Evolutionary conservation across 257 asterid genomes (phyloP), one percentile per base, ranked within the genome.

Genomic region (Dorcoceras hygrometricum): DNA sequence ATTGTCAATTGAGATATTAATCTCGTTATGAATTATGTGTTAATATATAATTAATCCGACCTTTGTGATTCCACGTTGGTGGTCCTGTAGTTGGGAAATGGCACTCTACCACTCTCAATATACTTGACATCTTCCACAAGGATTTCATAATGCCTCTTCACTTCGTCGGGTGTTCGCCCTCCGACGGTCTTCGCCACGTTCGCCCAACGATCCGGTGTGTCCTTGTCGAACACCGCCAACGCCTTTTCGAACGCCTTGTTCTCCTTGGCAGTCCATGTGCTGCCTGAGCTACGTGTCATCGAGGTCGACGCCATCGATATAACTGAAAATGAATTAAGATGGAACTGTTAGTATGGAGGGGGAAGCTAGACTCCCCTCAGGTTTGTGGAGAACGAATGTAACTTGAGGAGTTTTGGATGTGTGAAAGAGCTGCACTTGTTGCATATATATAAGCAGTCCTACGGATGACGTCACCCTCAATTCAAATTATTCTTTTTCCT

Each of bases 231-330:
- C 27, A 79, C 83, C 0, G 95, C 95, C 67, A 91, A 50, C 1
- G 98, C 98, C 81, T 36, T 70, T 68, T 91, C 98, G 55, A 91
- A 91, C 19, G 84, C 95, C 62, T 91, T 89, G 87, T 91, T 91
- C 57, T 91, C 90, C 61, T 74, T 62, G 0, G 82, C 82, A 0
- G 89, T 83, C 98, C 96, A 91, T 2, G 74, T 56, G 16, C 75
- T 58, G 12, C 74, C 76, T 0, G 81, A 66, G 43, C 73, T 74
- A 3, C 59, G 75, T 54, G 83, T 66, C 78, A 77, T 77, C 26
- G 84, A 71, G 61, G 75, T 79, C 12, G 86, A 76, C 10, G 89
- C 86, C 84, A 81, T 79, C 64, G 11, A 5, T 46, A 39, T 7
- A 8, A 22, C 25, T 50, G 46, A 31, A 19, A 22, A 25, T 5